Base-by-base conservation (phyloP, 805 yeast genomes). In the Komagataella pastoris region DNA sequence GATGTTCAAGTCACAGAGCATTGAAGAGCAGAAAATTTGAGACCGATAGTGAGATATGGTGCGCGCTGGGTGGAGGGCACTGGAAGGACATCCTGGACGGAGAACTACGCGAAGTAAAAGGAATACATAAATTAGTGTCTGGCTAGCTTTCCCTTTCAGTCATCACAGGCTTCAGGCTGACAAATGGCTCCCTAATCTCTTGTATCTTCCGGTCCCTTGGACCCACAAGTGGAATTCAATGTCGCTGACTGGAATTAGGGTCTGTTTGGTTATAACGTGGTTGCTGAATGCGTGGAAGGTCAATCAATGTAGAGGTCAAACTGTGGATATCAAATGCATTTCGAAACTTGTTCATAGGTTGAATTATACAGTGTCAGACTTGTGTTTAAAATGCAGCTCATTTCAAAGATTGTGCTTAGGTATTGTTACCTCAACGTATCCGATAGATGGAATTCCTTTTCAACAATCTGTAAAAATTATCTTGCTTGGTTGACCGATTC, bases 1-100 rank as follows among this genome's bases (percentile, higher is more conserved):
- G 7, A 86, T 80, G 61, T 85, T 86, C 52, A 86, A 68, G 65
- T 86, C 95, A 53, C 80, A 76, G 24, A 77, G 62, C 80, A 75
- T 76, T n/a, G 3, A 14, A 30, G 40, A 10, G 14, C 40, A 30
- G 40, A 30, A 30, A 30, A 30, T 30, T 30, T 30, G 40, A 30
- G 14, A 12, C 10, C 10, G 40, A 30, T 30, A 30, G 14, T 10
- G 40, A 30, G 40, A 30, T 30, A 30, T 30, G 4, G 14, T 14
- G 14, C 10, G 40, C 36, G 36, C 40, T 30, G 40, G 40, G 40
- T 30, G 40, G 40, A 30, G 40, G 8, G 40, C 14, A 5, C 40
- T 30, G 8, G 40, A 30, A 30, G 40, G 40, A 30, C 14, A 30
- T 8, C n/a, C 14, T 30, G 14, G 40, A 5, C 6, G 40, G 14